A percentile compares a stretch with the other conserved stretches of the same genome.
phyloP scores from a whole-genome alignment of 306 rosid genomes.

The Carpinus viminea region DNA sequence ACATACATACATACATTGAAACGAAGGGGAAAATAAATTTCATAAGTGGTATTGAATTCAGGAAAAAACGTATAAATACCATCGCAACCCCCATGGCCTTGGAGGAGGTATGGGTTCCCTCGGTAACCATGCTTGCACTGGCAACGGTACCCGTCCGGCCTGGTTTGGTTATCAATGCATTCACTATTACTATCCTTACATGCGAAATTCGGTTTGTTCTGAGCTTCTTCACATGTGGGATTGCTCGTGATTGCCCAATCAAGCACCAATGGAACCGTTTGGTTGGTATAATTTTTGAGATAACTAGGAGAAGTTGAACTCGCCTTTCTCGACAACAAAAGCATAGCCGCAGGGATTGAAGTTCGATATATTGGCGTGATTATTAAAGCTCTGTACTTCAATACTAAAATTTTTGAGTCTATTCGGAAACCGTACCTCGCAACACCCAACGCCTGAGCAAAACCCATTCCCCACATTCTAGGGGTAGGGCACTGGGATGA shows the following conservation, averaged over 20 bases:
- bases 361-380: background rate
- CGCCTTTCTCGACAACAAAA: constrained; percentile 19
- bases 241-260: constrained; percentile 37
- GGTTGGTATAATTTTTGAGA: background rate
- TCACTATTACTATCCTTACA: too few relatives aligned
- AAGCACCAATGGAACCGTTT: constrained; percentile 6
- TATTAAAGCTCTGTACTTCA: accelerated
- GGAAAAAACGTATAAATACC: too few relatives aligned
- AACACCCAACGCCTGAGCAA: constrained; percentile 35
- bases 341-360: constrained; percentile 42
- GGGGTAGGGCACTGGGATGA: background rate
- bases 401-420: background rate
- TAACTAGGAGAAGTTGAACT: constrained; percentile 27
- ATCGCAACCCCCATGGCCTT: constrained; percentile 13
- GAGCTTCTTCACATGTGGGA: constrained; percentile 3
- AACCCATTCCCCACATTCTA: background rate
- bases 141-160: constrained; percentile 28
- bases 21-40: too few relatives aligned
- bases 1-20: too few relatives aligned
- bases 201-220: too few relatives aligned
- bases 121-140: constrained; percentile 28
- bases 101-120: constrained; percentile 39
- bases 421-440: constrained; percentile 18
- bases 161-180: background rate
- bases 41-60: too few relatives aligned